Percentiles rank a stretch among this genome's conserved stretches.
Conservation (phyloP, 1,139 yeast species). For the Pichia sp. region DNA sequence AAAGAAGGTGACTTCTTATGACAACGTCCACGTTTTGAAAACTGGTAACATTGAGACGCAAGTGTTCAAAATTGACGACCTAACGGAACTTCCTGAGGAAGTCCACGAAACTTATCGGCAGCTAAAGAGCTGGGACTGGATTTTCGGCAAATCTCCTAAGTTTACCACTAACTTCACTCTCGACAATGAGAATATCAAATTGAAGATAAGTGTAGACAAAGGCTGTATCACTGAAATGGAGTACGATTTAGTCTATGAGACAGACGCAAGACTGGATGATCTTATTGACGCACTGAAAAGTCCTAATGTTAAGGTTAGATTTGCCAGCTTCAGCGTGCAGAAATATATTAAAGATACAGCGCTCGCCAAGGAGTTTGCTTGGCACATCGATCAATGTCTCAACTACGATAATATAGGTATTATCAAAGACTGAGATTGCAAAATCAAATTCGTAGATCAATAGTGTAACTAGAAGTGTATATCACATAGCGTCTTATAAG, state of each 20-base stretch:
- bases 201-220: conserved; percentile 18
- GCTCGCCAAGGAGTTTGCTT: conserved; percentile 15
- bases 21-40: conserved; percentile 12
- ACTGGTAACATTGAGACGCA: conserved; percentile 11
- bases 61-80: conserved; percentile 21
- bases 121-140: conserved; percentile 62
- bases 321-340: conserved; percentile 12
- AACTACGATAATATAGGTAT: conserved; percentile 18
- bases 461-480: no score
- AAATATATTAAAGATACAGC: conserved; percentile 10
- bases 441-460: no score
- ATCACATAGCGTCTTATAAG: no score
- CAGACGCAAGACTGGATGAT: conserved; percentile 7
- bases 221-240: conserved; percentile 17
- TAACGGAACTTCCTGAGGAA: conserved; percentile 37
- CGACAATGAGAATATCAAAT: conserved; percentile 8
- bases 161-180: conserved; percentile 18
- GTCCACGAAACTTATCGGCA: conserved; percentile 37
- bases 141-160: conserved; percentile 60
- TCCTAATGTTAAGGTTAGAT: conserved; percentile 10
- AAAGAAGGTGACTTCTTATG: conserved; percentile 4
- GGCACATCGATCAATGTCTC: conserved; percentile 23
- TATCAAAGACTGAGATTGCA: background rate
- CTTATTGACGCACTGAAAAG: conserved; percentile 2
- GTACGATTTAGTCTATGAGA: conserved; percentile 6